phyloP scores from a whole-genome alignment of 129 eudicot genomes.

The Daucus carota region DH1_v3.0 NC_030389.2:30501001-30501500 shows the following conservation, averaged over 20 bases:
- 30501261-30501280: slow-evolving; percentile 28
- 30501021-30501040: slow-evolving; percentile 94
- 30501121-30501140: slow-evolving; percentile 33
- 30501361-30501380: no score
- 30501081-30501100: slow-evolving; percentile 41
- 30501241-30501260: slow-evolving; percentile 20
- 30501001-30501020: slow-evolving; percentile 55
- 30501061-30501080: slow-evolving; percentile 55
- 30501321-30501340: no score
- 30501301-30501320: no score
- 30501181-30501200: slow-evolving; percentile 34
- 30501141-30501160: slow-evolving; percentile 5
- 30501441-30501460: no score
- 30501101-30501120: slow-evolving; percentile 87
- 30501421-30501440: no score
- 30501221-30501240: slow-evolving; percentile 28
- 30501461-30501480: no score
- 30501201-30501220: slow-evolving; percentile 60
- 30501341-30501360: no score
- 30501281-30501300: slow-evolving; percentile 24
- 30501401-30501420: no score
- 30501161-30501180: slow-evolving; percentile 20
- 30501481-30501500: no score
- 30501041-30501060: slow-evolving; percentile 37
- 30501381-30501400: no score